Evolutionary conservation across 805 yeast species (phyloP), one percentile per base, ranked within the genome.

Genomic region (Candida arabinofermentans): DNA sequence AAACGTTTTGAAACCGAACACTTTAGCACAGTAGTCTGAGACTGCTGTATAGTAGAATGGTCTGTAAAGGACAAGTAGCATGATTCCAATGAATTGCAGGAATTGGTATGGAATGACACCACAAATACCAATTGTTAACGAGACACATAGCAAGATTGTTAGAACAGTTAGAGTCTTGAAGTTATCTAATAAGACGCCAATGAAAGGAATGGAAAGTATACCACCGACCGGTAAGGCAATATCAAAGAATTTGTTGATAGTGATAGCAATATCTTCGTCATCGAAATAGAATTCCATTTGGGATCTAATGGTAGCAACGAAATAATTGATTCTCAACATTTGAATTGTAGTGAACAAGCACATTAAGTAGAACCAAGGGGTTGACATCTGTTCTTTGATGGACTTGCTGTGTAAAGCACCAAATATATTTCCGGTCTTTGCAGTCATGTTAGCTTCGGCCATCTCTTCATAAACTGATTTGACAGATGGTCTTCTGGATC

Each of bases 41-140:
- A 89, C 87, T 2, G 95, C 86, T 2, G 98, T 90, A 64, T 90
- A 91, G 58, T 86, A 89, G 57, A 90, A 86, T 9, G 98, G 96
- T 61, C 98, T 74, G 64, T 86, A 89, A 2, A 86, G 69, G 9
- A 88, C 97, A 50, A 90, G 67, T 24, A 85, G 49, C 2, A 79
- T 51, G 33, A 90, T 84, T 3, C 95, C 96, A 1, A 75, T 34
- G 35, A 84, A 71, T 32, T 90, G 89, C 2, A 77, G 70, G 8
- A 41, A n/a, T 38, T 55, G 51, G 8, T 47, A 24, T 4, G 83
- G 69, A 27, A 85, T 51, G 24, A 87, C 62, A 0, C 96, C 96
- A 53, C 78, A 69, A 0, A 83, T 49, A 9, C 96, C 96, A 47
- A 89, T 82, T 4, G 68, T 33, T 3, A 81, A 53, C 0, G 96